Evolutionary conservation across 345 rosid species (phyloP).

Genomic region (Ailanthus altissimus): DNA sequence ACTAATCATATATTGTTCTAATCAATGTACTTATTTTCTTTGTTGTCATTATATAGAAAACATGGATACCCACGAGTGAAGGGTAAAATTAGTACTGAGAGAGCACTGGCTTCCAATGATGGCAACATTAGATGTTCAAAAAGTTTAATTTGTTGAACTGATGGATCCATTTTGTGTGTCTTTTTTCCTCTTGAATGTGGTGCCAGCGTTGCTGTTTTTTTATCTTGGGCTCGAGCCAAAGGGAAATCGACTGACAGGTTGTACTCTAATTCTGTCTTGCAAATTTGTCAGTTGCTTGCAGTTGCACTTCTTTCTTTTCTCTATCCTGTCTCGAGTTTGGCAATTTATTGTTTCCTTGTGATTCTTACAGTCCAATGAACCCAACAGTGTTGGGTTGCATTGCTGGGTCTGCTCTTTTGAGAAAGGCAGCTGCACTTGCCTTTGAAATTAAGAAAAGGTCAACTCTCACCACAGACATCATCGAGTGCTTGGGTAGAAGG

Average conservation of each 20-base stretch:
- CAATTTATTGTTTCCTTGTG: background rate
- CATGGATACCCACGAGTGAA: background rate
- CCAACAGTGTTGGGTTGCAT: conserved; percentile 88
- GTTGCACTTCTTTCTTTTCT: background rate
- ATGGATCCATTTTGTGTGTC: background rate
- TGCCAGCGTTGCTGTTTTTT: conserved; percentile 79
- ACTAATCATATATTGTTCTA: background rate
- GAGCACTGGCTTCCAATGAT: background rate
- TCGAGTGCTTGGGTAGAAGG: conserved; percentile 77
- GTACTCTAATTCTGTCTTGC: background rate
- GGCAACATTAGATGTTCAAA: background rate
- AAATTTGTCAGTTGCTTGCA: background rate
- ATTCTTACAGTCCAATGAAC: conserved; percentile 39
- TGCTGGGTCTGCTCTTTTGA: conserved; percentile 80
- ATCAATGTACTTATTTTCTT: background rate
- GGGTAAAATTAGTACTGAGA: background rate
- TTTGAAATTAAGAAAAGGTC: conserved; percentile 67
- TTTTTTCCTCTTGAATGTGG: background rate
- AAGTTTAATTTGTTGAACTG: background rate
- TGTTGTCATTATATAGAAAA: background rate
- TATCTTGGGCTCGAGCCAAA: conserved; percentile 79
- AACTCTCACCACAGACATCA: conserved; percentile 82
- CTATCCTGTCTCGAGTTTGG: background rate
- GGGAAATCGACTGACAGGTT: conserved; percentile 45
- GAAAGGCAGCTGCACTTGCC: conserved; percentile 87